Base-by-base conservation (phyloP, 208 protist genomes). In the Trypanosoma brucei region DNA sequence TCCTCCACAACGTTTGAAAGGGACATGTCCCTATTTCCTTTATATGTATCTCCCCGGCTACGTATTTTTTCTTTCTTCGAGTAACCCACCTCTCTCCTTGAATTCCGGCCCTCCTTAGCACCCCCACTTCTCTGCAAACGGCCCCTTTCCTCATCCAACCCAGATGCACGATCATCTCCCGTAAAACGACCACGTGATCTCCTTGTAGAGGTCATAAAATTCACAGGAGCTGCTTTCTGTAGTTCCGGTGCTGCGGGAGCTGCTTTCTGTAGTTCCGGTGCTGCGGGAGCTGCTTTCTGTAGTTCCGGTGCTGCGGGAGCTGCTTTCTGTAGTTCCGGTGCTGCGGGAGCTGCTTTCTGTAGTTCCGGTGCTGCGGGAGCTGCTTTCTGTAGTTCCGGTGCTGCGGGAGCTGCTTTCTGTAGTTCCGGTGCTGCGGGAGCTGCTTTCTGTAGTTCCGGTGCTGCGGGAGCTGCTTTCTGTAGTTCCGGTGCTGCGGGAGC, bases 1-100 rank as follows among this genome's bases (percentile, higher is more conserved):
- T 71, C 59, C 9, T 56, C 54, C 7, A 63, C 37, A 55, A 65
- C 38, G 22, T 59, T 35, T 50, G 36, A 13, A 45, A 51, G 6
- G 33, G 45, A 45, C 39, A 59, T 0, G 2, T 9, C 13, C 42
- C n/a, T 62, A 46, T 40, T 55, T 33, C 45, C 44, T 2, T 22
- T 22, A 22, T 22, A 22, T 22, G 22, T 22, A 22, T 22, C 22
- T 22, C 22, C 22, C 22, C 22, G 22, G 22, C 22, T 22, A 22
- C 22, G 22, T 22, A 22, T 22, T 22, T 22, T 22, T 22, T 22
- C 22, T 22, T 22, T 22, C 22, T 22, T 0, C 22, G 22, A 22
- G 22, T 22, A 22, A 22, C 22, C 22, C 22, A 22, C 22, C 22
- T 22, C 22, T 22, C 22, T 22, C 22, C 0, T 22, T 22, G 22